phyloP scores from a whole-genome alignment of 768 basidiomycete species.

The Mycena kentingensis region DNA sequence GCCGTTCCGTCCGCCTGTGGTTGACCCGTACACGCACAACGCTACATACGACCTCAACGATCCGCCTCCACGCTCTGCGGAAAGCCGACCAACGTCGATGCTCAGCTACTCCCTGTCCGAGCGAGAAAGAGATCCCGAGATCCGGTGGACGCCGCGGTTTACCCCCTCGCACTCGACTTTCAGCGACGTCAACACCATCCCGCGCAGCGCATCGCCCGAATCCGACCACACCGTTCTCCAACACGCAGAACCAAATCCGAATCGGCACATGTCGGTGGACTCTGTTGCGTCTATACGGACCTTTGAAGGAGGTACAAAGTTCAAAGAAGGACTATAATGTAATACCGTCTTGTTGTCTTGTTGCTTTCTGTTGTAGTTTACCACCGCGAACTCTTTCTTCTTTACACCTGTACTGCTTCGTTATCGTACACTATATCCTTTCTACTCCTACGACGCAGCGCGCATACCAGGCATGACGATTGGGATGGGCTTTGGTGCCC shows the following conservation, averaged over 20 bases:
- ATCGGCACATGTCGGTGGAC: conserved; percentile 13
- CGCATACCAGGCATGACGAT: conserved; percentile 1
- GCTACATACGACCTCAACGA: background rate
- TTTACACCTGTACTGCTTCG: too few species aligned
- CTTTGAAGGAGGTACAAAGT: conserved; percentile 24
- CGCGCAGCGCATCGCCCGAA: conserved; percentile 11
- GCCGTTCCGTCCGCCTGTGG: conserved; percentile 14
- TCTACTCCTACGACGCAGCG: background rate
- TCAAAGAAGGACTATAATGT: conserved; percentile 21
- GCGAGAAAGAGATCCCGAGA: background rate
- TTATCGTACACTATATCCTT: background rate
- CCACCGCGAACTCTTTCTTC: too few species aligned
- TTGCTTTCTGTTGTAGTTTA: too few species aligned
- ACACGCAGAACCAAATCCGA: background rate
- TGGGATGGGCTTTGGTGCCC: conserved; percentile 11
- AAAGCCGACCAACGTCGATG: background rate
- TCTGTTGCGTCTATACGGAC: conserved; percentile 19
- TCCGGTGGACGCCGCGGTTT: conserved; percentile 1
- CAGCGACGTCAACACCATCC: conserved; percentile 3
- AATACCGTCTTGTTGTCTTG: background rate
- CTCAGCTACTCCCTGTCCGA: background rate
- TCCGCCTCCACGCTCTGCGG: background rate
- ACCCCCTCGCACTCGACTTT: conserved; percentile 24
- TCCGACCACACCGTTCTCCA: background rate
- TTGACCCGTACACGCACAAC: conserved; percentile 2